Evolutionary conservation across 2,329 filamentous ascomycete genomes (phyloP).

Genomic region (Harringtonia aguacate): DNA sequence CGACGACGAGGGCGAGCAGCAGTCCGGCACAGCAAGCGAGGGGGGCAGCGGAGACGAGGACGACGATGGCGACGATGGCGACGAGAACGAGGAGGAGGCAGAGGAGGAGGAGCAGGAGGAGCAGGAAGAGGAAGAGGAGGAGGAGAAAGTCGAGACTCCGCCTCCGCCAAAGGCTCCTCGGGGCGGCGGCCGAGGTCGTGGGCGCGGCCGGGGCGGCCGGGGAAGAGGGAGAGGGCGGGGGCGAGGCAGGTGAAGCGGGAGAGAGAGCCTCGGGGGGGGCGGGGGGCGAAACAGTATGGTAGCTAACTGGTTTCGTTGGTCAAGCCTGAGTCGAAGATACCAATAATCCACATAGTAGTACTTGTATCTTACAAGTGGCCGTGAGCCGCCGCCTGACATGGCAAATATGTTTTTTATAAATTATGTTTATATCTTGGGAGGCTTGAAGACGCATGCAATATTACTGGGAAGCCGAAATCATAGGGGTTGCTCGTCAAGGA

Average conservation of each 20-base stretch:
- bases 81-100: background rate
- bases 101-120: constrained; percentile 1
- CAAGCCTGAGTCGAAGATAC: no score
- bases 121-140: constrained; percentile 5
- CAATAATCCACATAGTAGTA: no score
- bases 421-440: no score
- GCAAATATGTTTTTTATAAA: no score
- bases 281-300: no score
- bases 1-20: background rate
- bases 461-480: no score
- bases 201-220: constrained; percentile 6
- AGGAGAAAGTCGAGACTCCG: constrained; percentile 5
- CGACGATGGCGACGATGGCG: background rate
- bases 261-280: no score
- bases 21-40: background rate
- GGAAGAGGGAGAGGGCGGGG: constrained; percentile 8
- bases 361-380: no score
- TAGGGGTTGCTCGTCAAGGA: no score
- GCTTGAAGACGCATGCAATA: no score
- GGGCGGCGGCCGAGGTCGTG: constrained; percentile 6
- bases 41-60: background rate
- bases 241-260: background rate
- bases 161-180: constrained; percentile 4
- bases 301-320: no score
- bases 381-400: no score